Conservation (phyloP, 495 filamentous ascomycete species). For the Platismatia glauca region DNA sequence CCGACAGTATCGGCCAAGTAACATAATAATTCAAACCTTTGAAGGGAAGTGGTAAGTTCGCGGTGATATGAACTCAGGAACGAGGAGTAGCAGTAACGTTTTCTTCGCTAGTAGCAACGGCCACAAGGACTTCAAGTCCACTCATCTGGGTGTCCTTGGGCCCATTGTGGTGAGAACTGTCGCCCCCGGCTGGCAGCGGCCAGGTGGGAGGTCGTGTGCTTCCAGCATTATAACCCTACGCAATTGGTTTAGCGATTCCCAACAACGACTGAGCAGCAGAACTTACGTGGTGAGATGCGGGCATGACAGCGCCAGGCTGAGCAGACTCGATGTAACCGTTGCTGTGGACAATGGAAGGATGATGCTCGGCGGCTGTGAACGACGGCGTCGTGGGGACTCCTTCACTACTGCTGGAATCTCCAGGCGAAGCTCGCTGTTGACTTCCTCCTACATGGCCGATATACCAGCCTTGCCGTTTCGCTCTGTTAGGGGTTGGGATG, state of each 20-base stretch:
- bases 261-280: not conserved
- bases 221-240: constrained; percentile 17
- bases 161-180: constrained; percentile 14
- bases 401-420: constrained; percentile 65
- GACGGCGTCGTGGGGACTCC: constrained; percentile 54
- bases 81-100: constrained; percentile 28
- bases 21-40: constrained; percentile 11
- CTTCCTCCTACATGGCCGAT: constrained; percentile 43
- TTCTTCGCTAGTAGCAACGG: constrained; percentile 79
- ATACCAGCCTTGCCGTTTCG: constrained; percentile 62
- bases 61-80: not conserved
- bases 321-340: constrained; percentile 52
- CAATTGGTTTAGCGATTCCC: not conserved
- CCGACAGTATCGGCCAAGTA: constrained; percentile 1
- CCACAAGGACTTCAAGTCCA: constrained; percentile 74
- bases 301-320: constrained; percentile 36
- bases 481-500: constrained; percentile 45
- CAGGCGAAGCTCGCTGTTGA: constrained; percentile 51
- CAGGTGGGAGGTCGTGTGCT: constrained; percentile 26
- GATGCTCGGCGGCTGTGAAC: constrained; percentile 51
- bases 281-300: constrained; percentile 38
- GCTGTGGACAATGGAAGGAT: constrained; percentile 56
- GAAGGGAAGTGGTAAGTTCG: constrained; percentile 6
- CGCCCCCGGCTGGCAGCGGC: constrained; percentile 20
- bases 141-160: constrained; percentile 48